Evolutionary conservation across 2,329 filamentous ascomycete species (phyloP).

Genomic region (Hypomyces rosellus): DNA sequence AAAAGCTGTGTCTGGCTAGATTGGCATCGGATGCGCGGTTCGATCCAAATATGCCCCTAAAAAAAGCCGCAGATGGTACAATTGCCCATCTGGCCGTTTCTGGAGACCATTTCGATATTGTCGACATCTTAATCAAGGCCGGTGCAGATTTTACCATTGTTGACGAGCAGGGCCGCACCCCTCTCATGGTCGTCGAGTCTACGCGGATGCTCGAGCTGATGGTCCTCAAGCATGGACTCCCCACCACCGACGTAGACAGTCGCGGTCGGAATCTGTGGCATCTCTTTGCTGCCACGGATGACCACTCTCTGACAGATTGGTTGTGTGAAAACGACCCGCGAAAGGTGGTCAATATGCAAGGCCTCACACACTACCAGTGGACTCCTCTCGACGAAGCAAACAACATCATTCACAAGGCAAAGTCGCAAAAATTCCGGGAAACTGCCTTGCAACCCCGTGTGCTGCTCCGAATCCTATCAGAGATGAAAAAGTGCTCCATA

Average conservation of each 20-base stretch:
- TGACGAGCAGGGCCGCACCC: slow-evolving; percentile 27
- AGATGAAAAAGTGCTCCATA: not conserved
- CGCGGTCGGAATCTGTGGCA: slow-evolving; percentile 33
- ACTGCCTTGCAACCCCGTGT: not conserved
- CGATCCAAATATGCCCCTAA: slow-evolving; percentile 18
- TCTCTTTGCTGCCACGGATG: slow-evolving; percentile 27
- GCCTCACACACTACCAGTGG: slow-evolving; percentile 13
- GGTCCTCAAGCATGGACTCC: slow-evolving; percentile 18
- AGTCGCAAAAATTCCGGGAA: not conserved
- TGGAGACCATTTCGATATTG: slow-evolving; percentile 18
- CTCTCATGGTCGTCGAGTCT: slow-evolving; percentile 29
- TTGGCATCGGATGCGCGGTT: slow-evolving; percentile 25
- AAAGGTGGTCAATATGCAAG: slow-evolving; percentile 22
- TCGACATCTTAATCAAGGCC: slow-evolving; percentile 22
- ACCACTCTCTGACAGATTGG: slow-evolving; percentile 23
- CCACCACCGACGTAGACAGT: slow-evolving; percentile 25
- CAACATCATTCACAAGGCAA: slow-evolving; percentile 7
- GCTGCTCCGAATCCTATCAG: not conserved
- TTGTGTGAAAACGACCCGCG: slow-evolving; percentile 25
- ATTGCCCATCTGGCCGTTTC: slow-evolving; percentile 28
- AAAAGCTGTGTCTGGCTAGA: slow-evolving; percentile 19
- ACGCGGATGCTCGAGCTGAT: slow-evolving; percentile 20
- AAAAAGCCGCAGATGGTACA: slow-evolving; percentile 15
- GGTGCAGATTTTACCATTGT: slow-evolving; percentile 22
- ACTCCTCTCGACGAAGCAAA: slow-evolving; percentile 29